These are phyloP conservation scores for Chlorella sp. DNA, from an alignment of 139 green algal species.

Conservation along the genomic window DNA sequence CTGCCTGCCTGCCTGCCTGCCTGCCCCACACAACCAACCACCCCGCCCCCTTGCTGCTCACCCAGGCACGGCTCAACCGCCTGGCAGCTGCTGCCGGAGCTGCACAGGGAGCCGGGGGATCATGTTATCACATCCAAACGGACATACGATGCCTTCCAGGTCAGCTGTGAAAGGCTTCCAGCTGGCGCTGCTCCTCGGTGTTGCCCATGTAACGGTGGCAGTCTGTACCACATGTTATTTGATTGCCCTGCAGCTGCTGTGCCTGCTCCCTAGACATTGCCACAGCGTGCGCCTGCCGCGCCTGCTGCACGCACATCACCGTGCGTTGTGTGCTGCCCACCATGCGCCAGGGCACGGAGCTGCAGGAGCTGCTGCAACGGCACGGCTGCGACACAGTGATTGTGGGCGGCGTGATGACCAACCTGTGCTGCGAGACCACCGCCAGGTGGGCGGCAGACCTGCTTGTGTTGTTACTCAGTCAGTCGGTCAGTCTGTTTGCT, in stretches of 20 bases:
- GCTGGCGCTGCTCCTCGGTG: too few species aligned
- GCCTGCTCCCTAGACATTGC: too few species aligned
- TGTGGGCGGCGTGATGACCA: constrained; percentile 31
- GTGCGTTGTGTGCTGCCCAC: background rate
- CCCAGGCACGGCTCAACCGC: constrained; percentile 1
- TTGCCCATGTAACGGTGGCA: too few species aligned
- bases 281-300: background rate
- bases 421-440: constrained; percentile 33
- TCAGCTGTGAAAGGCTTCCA: too few species aligned
- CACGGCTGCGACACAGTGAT: constrained; percentile 4
- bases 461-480: too few species aligned
- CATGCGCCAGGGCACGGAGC: constrained; percentile 19
- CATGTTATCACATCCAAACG: constrained; percentile 26
- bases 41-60: too few species aligned
- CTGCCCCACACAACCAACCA: too few species aligned
- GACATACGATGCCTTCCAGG: constrained; percentile 42
- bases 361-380: background rate
- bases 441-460: constrained; percentile 15
- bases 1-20: too few species aligned
- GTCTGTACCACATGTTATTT: too few species aligned
- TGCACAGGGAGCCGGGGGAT: background rate
- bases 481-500: too few species aligned
- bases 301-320: background rate
- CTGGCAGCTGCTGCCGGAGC: constrained; percentile 37
- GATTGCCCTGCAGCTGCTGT: too few species aligned